Base-by-base conservation (phyloP, 257 asterid species). In the Henckelia pumila region DNA sequence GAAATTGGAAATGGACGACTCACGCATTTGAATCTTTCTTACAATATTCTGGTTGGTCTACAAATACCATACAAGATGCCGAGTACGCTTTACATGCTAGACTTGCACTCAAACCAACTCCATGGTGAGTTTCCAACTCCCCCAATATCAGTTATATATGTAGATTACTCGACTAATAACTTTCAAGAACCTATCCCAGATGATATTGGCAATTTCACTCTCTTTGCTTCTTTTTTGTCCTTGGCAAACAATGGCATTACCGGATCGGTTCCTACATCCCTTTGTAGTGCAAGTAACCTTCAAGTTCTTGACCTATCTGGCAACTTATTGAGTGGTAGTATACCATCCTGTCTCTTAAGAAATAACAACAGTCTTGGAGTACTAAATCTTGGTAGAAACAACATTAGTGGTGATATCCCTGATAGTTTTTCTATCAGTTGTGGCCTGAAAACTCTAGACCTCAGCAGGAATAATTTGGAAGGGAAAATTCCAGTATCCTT, bases 241-340 rank as follows among this genome's bases (percentile, higher is more conserved):
- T 50, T 67, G 21, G 62, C 86, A 20, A 71, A 63, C 32, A 81
- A 81, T 62, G 19, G 9, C 3, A 52, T 82, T 30, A 68, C 71
- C 0, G 88, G 91, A 68, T 37, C 2, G 7, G 75, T 84, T 33
- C 87, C 89, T 0, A n/a, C n/a, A 61, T 78, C 86, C 23, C 71
- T 84, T 17, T 84, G 90, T 79, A 70, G 24, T 0, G 68, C 29
- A 5, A 56, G 3, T 10, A 33, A 4, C 59, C 83, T 85, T 11
- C 68, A 37, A 32, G 81, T 78, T 74, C 88, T 85, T 64, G 88
- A 82, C 61, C 70, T 82, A 44, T 85, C 91, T 0, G 24, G 59
- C 26, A 85, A 85, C 59, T 24, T 20, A 23, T 64, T 82, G 68
- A 76, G 40, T 22, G 86, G 90, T 14, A 24, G 14, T 4, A 72